Evolutionary conservation across 306 rosid species (phyloP).

Genomic region (Ormosia semicastrata): DNA sequence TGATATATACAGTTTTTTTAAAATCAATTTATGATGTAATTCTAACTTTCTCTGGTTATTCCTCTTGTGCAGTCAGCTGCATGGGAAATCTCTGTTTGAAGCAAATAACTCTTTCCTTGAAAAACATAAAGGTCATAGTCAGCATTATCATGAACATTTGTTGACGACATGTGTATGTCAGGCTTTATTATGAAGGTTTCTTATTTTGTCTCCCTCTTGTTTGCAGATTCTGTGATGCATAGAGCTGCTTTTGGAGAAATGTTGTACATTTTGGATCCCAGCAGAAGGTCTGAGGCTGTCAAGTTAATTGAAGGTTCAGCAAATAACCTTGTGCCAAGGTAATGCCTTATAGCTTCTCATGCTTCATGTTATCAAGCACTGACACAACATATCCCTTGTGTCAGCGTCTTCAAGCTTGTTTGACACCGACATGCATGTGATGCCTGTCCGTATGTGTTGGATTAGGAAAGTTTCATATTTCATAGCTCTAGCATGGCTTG

Average conservation of each 20-base stretch:
- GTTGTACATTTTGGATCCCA: conserved; percentile 51
- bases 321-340: conserved; percentile 50
- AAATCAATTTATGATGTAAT: neutral
- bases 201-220: neutral
- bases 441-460: neutral
- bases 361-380: neutral
- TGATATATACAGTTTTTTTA: neutral
- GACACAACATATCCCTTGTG: neutral
- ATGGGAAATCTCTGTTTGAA: conserved; percentile 57
- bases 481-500: neutral
- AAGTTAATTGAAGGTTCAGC: conserved; percentile 60
- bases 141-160: neutral
- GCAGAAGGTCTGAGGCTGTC: conserved; percentile 53
- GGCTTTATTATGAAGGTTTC: conserved; percentile 7
- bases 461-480: neutral
- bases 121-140: conserved; percentile 51
- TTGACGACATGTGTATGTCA: neutral
- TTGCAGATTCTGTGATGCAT: conserved; percentile 70
- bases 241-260: conserved; percentile 73
- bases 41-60: conserved; percentile 7
- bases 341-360: neutral
- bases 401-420: neutral
- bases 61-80: conserved; percentile 52
- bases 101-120: conserved; percentile 56
- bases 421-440: neutral